These are phyloP conservation scores for Lolium perenne DNA, from an alignment of 176 grass and related monocot genomes.

Conservation along the genomic window DNA sequence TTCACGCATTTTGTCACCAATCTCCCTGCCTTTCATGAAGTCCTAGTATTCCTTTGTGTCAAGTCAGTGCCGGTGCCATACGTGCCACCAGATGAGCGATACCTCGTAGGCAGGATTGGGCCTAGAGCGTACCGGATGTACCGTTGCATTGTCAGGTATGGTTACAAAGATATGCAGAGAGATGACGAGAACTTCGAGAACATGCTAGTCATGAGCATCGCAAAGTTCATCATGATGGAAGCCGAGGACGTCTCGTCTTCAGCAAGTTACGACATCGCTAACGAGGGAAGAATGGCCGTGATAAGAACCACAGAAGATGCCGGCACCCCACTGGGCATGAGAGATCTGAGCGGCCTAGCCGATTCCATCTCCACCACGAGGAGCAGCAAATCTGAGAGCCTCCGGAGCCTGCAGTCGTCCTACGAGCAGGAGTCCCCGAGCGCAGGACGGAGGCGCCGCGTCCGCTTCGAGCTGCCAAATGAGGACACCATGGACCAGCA, in stretches of 20 bases:
- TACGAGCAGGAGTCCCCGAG: slow-evolving; percentile 82
- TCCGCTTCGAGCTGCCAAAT: slow-evolving; percentile 73
- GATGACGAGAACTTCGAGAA: slow-evolving; percentile 96
- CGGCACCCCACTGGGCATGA: slow-evolving; percentile 54
- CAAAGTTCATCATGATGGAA: slow-evolving; percentile 98
- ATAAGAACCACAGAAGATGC: slow-evolving; percentile 64
- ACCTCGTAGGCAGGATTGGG: slow-evolving; percentile 89
- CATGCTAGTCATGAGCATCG: slow-evolving; percentile 90
- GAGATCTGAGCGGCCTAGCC: slow-evolving; percentile 44
- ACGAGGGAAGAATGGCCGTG: slow-evolving; percentile 95
- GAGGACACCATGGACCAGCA: slow-evolving; percentile 55
- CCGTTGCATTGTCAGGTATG: slow-evolving; percentile 89
- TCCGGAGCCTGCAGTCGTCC: slow-evolving; percentile 73
- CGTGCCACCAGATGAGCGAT: slow-evolving; percentile 77
- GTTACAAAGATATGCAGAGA: slow-evolving; percentile 91
- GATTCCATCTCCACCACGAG: slow-evolving; percentile 47
- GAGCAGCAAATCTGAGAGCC: slow-evolving; percentile 85
- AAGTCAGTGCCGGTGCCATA: slow-evolving; percentile 92
- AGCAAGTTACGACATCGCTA: slow-evolving; percentile 68
- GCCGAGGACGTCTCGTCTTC: slow-evolving; percentile 69
- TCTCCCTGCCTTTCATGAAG: slow-evolving; percentile 95
- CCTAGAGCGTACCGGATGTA: slow-evolving; percentile 87
- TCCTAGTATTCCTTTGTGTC: slow-evolving; percentile 90
- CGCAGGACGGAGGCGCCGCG: slow-evolving; percentile 45
- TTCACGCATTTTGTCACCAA: slow-evolving; percentile 97